These are phyloP conservation scores for Yarrowia sp. DNA, from an alignment of 805 yeast genomes.

Conservation along the genomic window DNA sequence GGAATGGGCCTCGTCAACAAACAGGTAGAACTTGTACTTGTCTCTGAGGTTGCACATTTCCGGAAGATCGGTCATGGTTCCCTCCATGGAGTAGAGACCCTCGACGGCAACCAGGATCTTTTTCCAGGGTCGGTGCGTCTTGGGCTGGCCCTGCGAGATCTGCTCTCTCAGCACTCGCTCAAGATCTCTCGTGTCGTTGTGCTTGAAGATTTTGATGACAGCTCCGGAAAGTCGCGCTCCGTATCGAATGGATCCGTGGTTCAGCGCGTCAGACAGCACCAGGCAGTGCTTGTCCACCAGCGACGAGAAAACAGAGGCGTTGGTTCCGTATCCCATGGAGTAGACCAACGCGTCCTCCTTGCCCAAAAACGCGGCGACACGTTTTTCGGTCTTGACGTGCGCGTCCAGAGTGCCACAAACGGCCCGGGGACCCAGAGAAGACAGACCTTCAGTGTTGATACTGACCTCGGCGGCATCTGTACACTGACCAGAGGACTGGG, in stretches of 20 bases:
- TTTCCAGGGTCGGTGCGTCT: constrained; percentile 94
- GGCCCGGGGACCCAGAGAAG: constrained; percentile 75
- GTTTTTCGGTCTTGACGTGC: constrained; percentile 69
- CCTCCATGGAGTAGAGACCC: constrained; percentile 76
- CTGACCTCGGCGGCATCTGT: constrained; percentile 70
- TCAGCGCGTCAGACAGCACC: constrained; percentile 89
- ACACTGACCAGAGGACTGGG: constrained; percentile 90
- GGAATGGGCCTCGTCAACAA: constrained; percentile 97
- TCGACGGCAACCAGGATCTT: constrained; percentile 76
- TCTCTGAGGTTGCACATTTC: constrained; percentile 66
- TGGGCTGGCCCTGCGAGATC: constrained; percentile 92
- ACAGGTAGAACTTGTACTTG: constrained; percentile 84
- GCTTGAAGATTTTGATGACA: constrained; percentile 85
- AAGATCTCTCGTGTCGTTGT: constrained; percentile 79
- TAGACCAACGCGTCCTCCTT: constrained; percentile 83
- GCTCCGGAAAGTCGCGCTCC: constrained; percentile 94
- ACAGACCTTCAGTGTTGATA: constrained; percentile 68
- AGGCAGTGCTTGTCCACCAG: constrained; percentile 83
- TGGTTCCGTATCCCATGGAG: constrained; percentile 95
- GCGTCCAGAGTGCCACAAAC: constrained; percentile 72
- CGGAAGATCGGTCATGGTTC: constrained; percentile 83
- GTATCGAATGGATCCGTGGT: constrained; percentile 93
- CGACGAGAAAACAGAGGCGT: constrained; percentile 80
- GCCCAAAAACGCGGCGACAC: constrained; percentile 83
- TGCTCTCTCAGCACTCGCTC: constrained; percentile 78